A percentile compares a stretch with the other conserved stretches of the same genome.
These are phyloP conservation scores for Penicillium palitans DNA, from an alignment of 2,329 filamentous ascomycete species.

Conservation along the genomic window DNA sequence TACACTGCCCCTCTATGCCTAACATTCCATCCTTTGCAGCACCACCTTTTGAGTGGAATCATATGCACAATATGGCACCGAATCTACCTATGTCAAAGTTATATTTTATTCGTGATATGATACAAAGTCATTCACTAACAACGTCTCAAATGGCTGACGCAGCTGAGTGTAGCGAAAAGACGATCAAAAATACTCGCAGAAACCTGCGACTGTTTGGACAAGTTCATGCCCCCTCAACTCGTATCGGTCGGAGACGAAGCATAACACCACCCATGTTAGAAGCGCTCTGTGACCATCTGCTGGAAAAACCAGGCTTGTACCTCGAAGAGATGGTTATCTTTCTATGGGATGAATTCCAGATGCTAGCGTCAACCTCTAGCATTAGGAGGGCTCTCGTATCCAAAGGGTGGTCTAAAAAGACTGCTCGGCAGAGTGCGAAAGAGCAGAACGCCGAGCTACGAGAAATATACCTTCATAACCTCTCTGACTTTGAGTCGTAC, in stretches of 20 bases:
- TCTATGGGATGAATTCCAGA: no score
- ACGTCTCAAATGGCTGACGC: neutral
- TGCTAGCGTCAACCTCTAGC: no score
- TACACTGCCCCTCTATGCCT: no score
- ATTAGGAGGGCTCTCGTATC: constrained; percentile 14
- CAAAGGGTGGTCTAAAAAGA: constrained; percentile 24
- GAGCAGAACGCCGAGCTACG: constrained; percentile 38
- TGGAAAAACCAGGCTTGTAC: no score
- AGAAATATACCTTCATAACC: constrained; percentile 37
- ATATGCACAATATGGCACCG: neutral
- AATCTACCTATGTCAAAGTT: neutral
- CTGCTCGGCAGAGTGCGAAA: constrained; percentile 31
- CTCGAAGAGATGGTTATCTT: no score
- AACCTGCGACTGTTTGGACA: neutral
- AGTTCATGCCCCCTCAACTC: neutral
- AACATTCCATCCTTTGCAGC: no score
- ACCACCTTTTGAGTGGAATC: no score
- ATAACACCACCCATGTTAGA: no score
- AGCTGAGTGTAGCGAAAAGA: neutral
- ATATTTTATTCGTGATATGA: neutral
- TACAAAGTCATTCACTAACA: neutral
- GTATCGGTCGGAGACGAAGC: no score
- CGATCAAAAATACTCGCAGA: neutral
- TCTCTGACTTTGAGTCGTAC: constrained; percentile 27
- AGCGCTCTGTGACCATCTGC: no score